phyloP scores from a whole-genome alignment of 1,139 yeast species.

The Yamadazyma oceani region DNA sequence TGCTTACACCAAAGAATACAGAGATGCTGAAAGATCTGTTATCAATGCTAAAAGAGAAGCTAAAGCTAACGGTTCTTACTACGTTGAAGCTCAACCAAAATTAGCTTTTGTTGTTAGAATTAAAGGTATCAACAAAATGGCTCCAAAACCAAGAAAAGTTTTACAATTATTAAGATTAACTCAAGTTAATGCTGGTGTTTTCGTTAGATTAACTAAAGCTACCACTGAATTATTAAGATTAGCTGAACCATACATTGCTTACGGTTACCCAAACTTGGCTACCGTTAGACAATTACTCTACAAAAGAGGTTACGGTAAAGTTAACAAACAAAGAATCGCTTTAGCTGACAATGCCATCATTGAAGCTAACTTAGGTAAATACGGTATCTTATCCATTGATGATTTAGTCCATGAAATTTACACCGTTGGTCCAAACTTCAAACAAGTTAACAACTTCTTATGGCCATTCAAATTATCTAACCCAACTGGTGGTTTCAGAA shows the following conservation, averaged over 20 bases:
- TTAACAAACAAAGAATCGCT: slow-evolving; percentile 97
- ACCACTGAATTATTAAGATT: slow-evolving; percentile 94
- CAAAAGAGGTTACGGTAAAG: slow-evolving; percentile 99
- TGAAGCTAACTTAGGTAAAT: slow-evolving; percentile 92
- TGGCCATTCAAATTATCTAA: slow-evolving; percentile 99
- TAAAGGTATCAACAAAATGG: slow-evolving; percentile 99
- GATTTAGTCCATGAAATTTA: slow-evolving; percentile 98
- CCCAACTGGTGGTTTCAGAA: slow-evolving; percentile 99
- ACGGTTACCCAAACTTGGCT: slow-evolving; percentile 98
- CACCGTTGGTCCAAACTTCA: slow-evolving; percentile 99
- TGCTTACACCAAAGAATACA: slow-evolving; percentile 96
- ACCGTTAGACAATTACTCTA: slow-evolving; percentile 95
- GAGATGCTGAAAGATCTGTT: slow-evolving; percentile 90
- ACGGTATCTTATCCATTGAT: slow-evolving; percentile 94
- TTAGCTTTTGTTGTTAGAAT: slow-evolving; percentile 97
- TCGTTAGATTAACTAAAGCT: slow-evolving; percentile 98
- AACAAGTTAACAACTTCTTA: slow-evolving; percentile 99
- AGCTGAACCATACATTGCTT: slow-evolving; percentile 99
- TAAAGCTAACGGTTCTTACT: slow-evolving; percentile 93
- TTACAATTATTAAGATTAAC: slow-evolving; percentile 96
- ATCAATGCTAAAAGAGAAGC: slow-evolving; percentile 95
- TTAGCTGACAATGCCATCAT: slow-evolving; percentile 91
- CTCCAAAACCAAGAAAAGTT: slow-evolving; percentile 99
- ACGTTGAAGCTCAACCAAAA: slow-evolving; percentile 96
- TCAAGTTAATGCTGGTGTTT: slow-evolving; percentile 98